Base-by-base conservation (phyloP, 371 early-diverging fungal species). In the Paraphysoderma sedebokerense region DNA sequence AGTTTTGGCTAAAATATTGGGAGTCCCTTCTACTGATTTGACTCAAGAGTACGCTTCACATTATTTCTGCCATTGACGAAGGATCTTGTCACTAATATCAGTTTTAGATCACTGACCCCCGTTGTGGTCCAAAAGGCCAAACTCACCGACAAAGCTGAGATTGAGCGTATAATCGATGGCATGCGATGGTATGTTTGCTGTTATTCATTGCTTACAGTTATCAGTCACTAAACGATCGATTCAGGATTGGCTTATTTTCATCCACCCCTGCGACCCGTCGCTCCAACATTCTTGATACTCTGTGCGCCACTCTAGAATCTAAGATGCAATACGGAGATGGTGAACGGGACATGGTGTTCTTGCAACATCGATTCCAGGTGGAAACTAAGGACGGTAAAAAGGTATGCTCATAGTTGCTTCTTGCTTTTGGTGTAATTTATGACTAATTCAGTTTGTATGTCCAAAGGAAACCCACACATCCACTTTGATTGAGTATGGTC, bases 341-440 rank as follows among this genome's bases (percentile, higher is more conserved):
- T 37, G 98, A 98, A 65, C 79, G 97, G 38, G 98, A 98, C 66
- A 80, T 95, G 82, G 88, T 95, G 38, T 76, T 87, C 55, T 76
- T 98, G 67, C 95, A 95, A 72, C 98, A 97, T 72, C 78, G 79
- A 59, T 93, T 93, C 61, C 87, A 87, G 55, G 74, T 92, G 42
- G 79, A 87, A 62, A 76, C 80, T 55, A 77, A 74, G 67, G 82
- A 85, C 56, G 86, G 86, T 23, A 61, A 65, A 17, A 63, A 51
- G 39, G 61, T 64, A 58, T 27, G 22, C 12, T 26, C 13, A 28
- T 28, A 28, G 24, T 28, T 30, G 23, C 30, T 19, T 51, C 24
- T 38, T 24, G 22, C n/a, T 36, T n/a, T n/a, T n/a, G n/a, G n/a
- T n/a, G n/a, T n/a, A n/a, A n/a, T n/a, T n/a, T n/a, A n/a, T n/a